Evolutionary conservation across 2,329 filamentous ascomycete genomes (phyloP), one percentile per base, ranked within the genome.

Genomic region (Phaeosphaeria sp.): DNA sequence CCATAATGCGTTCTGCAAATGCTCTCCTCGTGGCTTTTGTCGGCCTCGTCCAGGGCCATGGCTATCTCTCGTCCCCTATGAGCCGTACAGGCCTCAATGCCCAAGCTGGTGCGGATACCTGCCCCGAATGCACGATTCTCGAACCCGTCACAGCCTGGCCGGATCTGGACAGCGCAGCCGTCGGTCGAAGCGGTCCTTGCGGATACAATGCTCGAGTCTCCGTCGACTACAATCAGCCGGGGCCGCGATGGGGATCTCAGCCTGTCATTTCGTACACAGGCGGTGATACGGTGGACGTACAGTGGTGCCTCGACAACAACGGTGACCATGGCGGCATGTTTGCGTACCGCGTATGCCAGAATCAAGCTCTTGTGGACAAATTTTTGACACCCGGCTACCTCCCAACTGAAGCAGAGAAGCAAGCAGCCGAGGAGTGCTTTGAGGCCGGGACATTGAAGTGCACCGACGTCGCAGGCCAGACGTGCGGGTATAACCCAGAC

Each of bases 271-370:
- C 67, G 7, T 75, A 75, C 55, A 70, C 66, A 1, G 55, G 60
- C 4, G 72, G 73, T 18, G 70, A 74, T 44, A 61, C 63, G 9
- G 68, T 73, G 6, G 63, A 71, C 25, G 72, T 75, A 2, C 72
- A 75, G 56, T 74, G 72, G 73, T 75, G 73, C 45, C 46, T 75
- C 17, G 73, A 75, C 51, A 61, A 67, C 51, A 75, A 75, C 49
- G 72, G 73, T 22, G 73, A 75, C 48, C 73, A 75, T 44, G 73
- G 72, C 17, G 70, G 71, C 59, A 75, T 75, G 72, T 74, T 74
- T 51, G 61, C 54, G 30, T 75, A 75, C 60, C 71, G 73, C 53
- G 72, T 75, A 51, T 75, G 73, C 58, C 71, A 74, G 52, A 58
- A 75, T 25, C 72, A 74, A 45, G 63, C 61, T 20, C 52, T 75